These are phyloP conservation scores for Syncephalastrum contaminatum DNA, from an alignment of 371 early-diverging fungal species.

Conservation along the genomic window DNA sequence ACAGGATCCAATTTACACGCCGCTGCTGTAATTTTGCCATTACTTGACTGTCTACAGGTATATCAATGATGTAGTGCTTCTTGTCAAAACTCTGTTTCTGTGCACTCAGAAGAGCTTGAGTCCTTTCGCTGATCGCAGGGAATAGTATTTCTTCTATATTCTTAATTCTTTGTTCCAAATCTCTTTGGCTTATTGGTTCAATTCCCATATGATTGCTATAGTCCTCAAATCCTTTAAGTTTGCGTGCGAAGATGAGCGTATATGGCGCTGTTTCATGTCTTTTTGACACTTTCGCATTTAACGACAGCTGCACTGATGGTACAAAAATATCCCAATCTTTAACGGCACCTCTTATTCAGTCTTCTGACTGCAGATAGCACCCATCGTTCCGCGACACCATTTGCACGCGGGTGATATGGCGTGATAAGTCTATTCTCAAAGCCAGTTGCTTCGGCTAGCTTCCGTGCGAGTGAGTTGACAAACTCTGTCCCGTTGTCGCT, in stretches of 20 bases:
- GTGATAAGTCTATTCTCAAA: slow-evolving; percentile 5
- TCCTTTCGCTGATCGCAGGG: slow-evolving; percentile 12
- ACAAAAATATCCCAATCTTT: slow-evolving; percentile 19
- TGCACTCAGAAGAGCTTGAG: neutral
- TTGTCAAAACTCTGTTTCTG: neutral
- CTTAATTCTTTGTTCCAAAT: neutral
- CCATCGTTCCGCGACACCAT: slow-evolving; percentile 13
- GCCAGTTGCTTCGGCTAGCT: slow-evolving; percentile 1
- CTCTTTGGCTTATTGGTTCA: neutral
- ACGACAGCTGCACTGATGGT: slow-evolving; percentile 10
- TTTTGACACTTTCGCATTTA: slow-evolving; percentile 9
- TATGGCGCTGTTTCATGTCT: slow-evolving; percentile 7
- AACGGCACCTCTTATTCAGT: slow-evolving; percentile 12
- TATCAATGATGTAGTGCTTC: slow-evolving; percentile 7
- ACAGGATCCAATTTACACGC: too few relatives aligned
- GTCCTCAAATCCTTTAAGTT: slow-evolving; percentile 15
- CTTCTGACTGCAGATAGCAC: slow-evolving; percentile 12
- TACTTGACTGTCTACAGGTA: slow-evolving; percentile 9
- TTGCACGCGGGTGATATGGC: slow-evolving; percentile 6
- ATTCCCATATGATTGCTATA: slow-evolving; percentile 4
- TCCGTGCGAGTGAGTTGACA: slow-evolving; percentile 12
- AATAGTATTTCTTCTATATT: slow-evolving; percentile 12
- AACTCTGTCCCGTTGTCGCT: slow-evolving; percentile 24
- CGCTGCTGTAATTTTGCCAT: slow-evolving; percentile 1
- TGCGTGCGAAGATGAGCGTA: slow-evolving; percentile 20